Evolutionary conservation across 1,139 yeast species (phyloP).

Genomic region (Groenewaldozyma sp.): DNA sequence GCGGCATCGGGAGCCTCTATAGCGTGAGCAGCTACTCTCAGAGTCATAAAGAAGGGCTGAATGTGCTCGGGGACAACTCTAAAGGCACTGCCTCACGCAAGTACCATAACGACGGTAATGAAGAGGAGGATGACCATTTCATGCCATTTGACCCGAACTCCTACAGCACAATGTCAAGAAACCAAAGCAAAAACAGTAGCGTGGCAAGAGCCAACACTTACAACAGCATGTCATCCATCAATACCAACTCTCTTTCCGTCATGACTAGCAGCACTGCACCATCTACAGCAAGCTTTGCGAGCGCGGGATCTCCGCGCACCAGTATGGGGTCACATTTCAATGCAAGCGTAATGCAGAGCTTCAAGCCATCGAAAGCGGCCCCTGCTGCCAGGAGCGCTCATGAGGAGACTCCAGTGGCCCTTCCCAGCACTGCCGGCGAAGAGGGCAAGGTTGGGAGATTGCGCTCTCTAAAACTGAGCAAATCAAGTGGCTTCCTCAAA

Average conservation of each 20-base stretch:
- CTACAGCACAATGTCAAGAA: constrained; percentile 12
- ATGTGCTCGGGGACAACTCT: too few relatives aligned
- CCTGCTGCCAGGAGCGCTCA: too few relatives aligned
- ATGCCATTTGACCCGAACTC: constrained; percentile 25
- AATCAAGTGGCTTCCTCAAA: constrained; percentile 43
- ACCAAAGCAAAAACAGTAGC: constrained; percentile 3
- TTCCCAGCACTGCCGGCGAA: constrained; percentile 15
- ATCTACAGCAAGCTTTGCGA: constrained; percentile 41
- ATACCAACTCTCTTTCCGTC: constrained; percentile 19
- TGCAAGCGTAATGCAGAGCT: too few relatives aligned
- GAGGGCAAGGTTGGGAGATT: constrained; percentile 10
- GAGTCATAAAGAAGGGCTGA: neutral
- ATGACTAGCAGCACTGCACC: constrained; percentile 20
- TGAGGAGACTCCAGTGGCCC: constrained; percentile 20
- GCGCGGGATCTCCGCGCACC: too few relatives aligned
- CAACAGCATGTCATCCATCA: constrained; percentile 20
- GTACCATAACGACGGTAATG: too few relatives aligned
- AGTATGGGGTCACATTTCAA: too few relatives aligned
- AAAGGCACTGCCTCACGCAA: too few relatives aligned
- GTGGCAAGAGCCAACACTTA: constrained; percentile 20
- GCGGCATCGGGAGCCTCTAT: too few relatives aligned
- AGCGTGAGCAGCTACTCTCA: neutral
- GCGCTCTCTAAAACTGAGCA: constrained; percentile 21
- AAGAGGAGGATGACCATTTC: constrained; percentile 13
- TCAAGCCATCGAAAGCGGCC: too few relatives aligned